Conservation (phyloP, 352 stramenopile species). For the Phytophthora crassamura region DNA sequence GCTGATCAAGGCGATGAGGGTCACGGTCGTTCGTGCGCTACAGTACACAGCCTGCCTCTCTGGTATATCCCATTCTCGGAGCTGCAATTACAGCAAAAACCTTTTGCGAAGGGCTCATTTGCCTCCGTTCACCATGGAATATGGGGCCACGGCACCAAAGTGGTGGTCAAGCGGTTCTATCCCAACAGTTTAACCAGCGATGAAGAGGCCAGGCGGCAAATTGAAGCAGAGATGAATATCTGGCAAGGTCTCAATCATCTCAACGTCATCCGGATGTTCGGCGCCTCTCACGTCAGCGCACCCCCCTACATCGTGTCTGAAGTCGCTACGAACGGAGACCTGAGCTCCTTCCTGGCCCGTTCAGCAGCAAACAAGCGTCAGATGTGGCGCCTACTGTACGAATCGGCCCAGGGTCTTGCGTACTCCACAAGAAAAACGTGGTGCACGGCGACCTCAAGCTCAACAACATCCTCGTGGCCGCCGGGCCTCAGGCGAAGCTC, state of each 20-base stretch:
- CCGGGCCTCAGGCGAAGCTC: slow-evolving; percentile 15
- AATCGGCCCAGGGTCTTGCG: slow-evolving; percentile 43
- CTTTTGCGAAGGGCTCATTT: background rate
- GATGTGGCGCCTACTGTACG: slow-evolving; percentile 22
- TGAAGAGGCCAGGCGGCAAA: too few species aligned
- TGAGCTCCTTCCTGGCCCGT: slow-evolving; percentile 4
- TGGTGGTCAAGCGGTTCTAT: slow-evolving; percentile 8
- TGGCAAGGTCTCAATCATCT: too few species aligned
- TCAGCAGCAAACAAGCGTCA: background rate
- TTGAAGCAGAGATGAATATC: background rate
- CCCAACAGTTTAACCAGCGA: too few species aligned
- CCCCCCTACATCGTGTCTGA: slow-evolving; percentile 32
- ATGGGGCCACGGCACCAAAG: background rate
- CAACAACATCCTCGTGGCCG: slow-evolving; percentile 15
- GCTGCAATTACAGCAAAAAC: too few species aligned
- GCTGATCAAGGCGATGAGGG: too few species aligned
- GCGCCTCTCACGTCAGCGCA: slow-evolving; percentile 27
- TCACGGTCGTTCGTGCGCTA: too few species aligned
- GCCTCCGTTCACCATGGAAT: slow-evolving; percentile 8
- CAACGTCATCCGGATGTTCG: slow-evolving; percentile 36
- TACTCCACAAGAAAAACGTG: slow-evolving; percentile 25
- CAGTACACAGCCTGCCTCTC: too few species aligned
- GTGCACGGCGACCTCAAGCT: slow-evolving; percentile 14
- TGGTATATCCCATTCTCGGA: too few species aligned
- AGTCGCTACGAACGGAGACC: slow-evolving; percentile 16